Percentiles rank a stretch among this genome's conserved stretches.
These are phyloP conservation scores for Chrysoporthe cubensis DNA, from an alignment of 2,329 filamentous ascomycete genomes.

Conservation along the genomic window DNA sequence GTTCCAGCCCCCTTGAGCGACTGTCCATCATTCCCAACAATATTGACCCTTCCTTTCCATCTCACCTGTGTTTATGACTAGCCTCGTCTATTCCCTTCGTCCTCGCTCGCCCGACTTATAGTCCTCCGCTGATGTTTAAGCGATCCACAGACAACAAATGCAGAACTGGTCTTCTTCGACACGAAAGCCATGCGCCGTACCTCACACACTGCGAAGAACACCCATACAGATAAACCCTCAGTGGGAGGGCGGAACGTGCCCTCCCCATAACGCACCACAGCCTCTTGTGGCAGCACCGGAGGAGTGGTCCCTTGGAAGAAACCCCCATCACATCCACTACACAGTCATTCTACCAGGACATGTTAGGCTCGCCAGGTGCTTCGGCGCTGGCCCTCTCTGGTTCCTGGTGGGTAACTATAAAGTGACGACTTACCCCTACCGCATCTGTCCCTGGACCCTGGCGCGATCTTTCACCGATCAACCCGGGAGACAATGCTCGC, in stretches of 20 bases:
- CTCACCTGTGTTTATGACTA: neutral
- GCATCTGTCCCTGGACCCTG: constrained; percentile 12
- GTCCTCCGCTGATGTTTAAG: neutral
- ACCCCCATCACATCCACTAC: neutral
- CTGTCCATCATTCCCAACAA: too few relatives aligned
- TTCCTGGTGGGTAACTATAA: constrained; percentile 3
- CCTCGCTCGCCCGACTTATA: neutral
- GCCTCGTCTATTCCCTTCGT: neutral
- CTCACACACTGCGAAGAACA: constrained; percentile 16
- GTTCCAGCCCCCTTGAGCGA: too few relatives aligned
- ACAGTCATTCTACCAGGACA: constrained; percentile 7
- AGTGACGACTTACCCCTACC: neutral
- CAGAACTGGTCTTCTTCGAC: neutral
- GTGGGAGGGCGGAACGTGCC: neutral
- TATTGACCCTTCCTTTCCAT: neutral
- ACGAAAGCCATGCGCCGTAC: constrained; percentile 13
- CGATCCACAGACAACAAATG: neutral
- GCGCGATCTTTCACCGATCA: neutral
- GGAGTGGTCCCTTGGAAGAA: constrained; percentile 3
- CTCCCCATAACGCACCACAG: constrained; percentile 1
- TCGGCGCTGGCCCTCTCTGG: constrained; percentile 5
- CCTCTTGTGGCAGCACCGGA: constrained; percentile 3
- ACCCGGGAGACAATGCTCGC: constrained; percentile 4
- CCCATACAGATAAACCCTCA: neutral
- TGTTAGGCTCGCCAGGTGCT: constrained; percentile 11